phyloP scores from a whole-genome alignment of 2,329 filamentous ascomycete species.

The Ascosphaera pollenicola region DNA sequence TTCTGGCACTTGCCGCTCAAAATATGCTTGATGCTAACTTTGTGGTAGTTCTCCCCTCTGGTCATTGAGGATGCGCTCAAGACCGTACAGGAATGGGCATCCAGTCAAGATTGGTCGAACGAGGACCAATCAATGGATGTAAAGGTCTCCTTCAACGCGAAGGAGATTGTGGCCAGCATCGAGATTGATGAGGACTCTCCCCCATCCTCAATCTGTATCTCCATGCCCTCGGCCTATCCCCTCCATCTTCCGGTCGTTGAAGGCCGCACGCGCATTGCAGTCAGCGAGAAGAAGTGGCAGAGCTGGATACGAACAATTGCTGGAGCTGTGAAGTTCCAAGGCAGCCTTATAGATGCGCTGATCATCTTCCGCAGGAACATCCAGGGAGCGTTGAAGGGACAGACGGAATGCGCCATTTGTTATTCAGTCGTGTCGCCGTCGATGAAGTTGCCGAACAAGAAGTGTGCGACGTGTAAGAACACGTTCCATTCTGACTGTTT shows the following conservation, averaged over 20 bases:
- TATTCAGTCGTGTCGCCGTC: constrained; percentile 84
- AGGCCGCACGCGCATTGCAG: constrained; percentile 61
- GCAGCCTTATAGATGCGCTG: constrained; percentile 69
- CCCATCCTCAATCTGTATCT: constrained; percentile 59
- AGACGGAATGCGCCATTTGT: constrained; percentile 90
- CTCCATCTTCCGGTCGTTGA: constrained; percentile 56
- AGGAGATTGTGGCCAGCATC: constrained; percentile 66
- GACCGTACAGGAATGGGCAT: constrained; percentile 19
- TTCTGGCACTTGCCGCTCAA: constrained; percentile 21
- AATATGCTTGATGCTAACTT: neutral
- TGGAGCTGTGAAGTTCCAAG: constrained; percentile 84
- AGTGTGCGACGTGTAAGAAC: constrained; percentile 81
- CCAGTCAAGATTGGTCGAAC: constrained; percentile 22
- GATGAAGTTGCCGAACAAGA: constrained; percentile 77
- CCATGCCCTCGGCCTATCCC: constrained; percentile 61
- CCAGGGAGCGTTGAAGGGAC: constrained; percentile 68
- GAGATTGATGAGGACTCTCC: constrained; percentile 73
- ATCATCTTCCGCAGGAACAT: constrained; percentile 73
- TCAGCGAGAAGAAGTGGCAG: constrained; percentile 82
- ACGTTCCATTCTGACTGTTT: constrained; percentile 75
- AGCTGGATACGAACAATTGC: constrained; percentile 75
- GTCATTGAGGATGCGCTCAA: constrained; percentile 19
- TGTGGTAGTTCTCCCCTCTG: constrained; percentile 18
- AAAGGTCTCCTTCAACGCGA: constrained; percentile 46
- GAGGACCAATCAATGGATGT: constrained; percentile 35